These are phyloP conservation scores for Pseudogymnoascus sp. DNA, from an alignment of 2,329 filamentous ascomycete genomes.

Conservation along the genomic window DNA sequence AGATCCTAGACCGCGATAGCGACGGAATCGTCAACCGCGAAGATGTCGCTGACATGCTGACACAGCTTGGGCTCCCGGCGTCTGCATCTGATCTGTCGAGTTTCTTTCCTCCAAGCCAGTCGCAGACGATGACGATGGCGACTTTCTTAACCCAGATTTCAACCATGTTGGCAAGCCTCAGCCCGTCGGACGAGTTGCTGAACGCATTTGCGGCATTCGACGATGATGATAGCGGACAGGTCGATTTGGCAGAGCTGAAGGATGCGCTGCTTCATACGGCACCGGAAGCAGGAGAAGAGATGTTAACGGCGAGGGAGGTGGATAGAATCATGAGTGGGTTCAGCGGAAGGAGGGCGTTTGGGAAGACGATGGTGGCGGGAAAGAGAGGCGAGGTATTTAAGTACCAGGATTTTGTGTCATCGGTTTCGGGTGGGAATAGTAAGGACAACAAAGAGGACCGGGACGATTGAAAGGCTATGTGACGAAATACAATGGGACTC, in stretches of 20 bases:
- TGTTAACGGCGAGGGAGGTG: conserved; percentile 66
- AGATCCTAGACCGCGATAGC: conserved; percentile 84
- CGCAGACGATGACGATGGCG: conserved; percentile 74
- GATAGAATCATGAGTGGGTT: conserved; percentile 86
- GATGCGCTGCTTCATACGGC: conserved; percentile 78
- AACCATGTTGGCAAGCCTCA: conserved; percentile 65
- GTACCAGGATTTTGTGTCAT: conserved; percentile 79
- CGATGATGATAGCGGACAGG: conserved; percentile 88
- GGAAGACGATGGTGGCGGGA: conserved; percentile 44
- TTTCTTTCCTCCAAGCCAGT: conserved; percentile 72
- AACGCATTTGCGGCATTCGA: conserved; percentile 95
- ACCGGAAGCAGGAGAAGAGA: conserved; percentile 64
- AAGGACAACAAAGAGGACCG: conserved; percentile 23
- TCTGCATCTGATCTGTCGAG: conserved; percentile 62
- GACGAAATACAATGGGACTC: neutral
- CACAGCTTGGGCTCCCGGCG: conserved; percentile 73
- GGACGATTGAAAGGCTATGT: neutral
- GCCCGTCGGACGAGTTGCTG: conserved; percentile 70
- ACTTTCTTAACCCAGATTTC: conserved; percentile 81
- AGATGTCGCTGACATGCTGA: conserved; percentile 81
- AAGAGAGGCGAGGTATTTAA: conserved; percentile 83
- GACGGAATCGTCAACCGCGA: conserved; percentile 76
- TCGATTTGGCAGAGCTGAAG: conserved; percentile 75
- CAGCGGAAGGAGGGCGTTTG: conserved; percentile 76
- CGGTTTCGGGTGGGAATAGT: conserved; percentile 27